Base-by-base conservation (phyloP, 1,139 yeast genomes). In the Pneumocystis sp. region DNA sequence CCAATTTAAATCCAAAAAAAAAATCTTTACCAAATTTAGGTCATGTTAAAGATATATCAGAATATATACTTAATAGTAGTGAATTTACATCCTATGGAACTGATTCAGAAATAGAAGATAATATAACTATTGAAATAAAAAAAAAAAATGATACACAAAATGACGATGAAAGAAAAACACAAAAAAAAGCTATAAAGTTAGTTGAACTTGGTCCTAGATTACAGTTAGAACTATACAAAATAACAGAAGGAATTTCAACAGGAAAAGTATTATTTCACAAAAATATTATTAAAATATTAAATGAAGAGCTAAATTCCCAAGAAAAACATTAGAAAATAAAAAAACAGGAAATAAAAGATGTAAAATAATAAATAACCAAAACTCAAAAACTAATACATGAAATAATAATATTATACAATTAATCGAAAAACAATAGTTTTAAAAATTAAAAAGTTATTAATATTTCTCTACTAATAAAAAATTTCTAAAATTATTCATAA, bases 191-290 rank as follows among this genome's bases (percentile, higher is more conserved):
- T 1, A 89, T 95, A 70, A 90, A 90, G 74, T 80, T 95, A 67
- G 88, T 93, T 0, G 99, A 95, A 76, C 79, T 91, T 66, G 99
- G 99, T 0, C 99, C 99, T 50, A 82, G 99, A 70, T 76, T 95
- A 75, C 84, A 83, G 70, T 79, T 95, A 76, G 79, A 84, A 64
- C 79, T 93, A 68, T 79, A 87, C 66, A 95, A 95, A 77, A 88
- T 95, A 67, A 97, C 93, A 76, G 97, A 93, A 74, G 96, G 95
- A 21, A 83, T 91, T 63, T 84, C 89, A 69, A 79, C 83, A 3
- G 98, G 98, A 63, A 90, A 89, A 77, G 89, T 95, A 21, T 76
- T 95, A 68, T 89, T 87, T 76, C 98, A 95, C 74, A 81, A 89
- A 60, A 63, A 57, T 57, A 67, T 67, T 50, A 35, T 40, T 17